Evolutionary conservation across 148 eudicot species (phyloP), one percentile per base, ranked within the genome.

Genomic region (Nepenthes gracilis): DNA sequence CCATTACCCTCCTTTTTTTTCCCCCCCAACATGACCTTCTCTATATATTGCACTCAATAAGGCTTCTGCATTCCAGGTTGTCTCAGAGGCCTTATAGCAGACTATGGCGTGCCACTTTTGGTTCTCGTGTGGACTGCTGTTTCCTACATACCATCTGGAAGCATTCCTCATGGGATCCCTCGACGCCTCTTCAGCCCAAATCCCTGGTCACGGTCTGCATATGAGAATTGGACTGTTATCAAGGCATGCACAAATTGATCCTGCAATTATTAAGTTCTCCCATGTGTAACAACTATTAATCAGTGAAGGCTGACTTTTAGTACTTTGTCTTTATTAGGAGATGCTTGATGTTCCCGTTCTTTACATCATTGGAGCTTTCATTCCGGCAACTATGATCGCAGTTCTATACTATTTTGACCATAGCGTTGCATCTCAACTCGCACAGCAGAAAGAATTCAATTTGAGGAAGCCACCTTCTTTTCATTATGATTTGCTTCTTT

Each of bases 151-250:
- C 96, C 96, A 63, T 55, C 89, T 23, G 64, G 58, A 68, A 74
- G 61, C 58, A 87, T 88, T 40, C 96, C 96, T 33, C 67, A 81
- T 55, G 92, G 96, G 10, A 88, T 88, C 59, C 96, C 96, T 23
- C 70, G 92, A 35, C 85, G 96, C n/a, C 87, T 88, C 54, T 77
- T 79, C 43, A 88, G 96, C 79, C 96, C 96, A 8, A 85, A 85
- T 67, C 96, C 96, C 4, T 88, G 96, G 96, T 83, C 92, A 4
- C 96, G 80, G 51, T 92, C 89, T 59, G 96, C 96, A 35, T 88
- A 85, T 64, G 78, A 74, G 37, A 88, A 88, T 54, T 88, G 96
- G 96, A 85, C 96, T 1, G 96, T 88, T 9, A 66, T 88, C 52
- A 83, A 83, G 81, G 96, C 56, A 76, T 33, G 74, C 51, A 15